phyloP scores from a whole-genome alignment of 2,329 filamentous ascomycete species.

The Exophiala lecanii-corni region DNA sequence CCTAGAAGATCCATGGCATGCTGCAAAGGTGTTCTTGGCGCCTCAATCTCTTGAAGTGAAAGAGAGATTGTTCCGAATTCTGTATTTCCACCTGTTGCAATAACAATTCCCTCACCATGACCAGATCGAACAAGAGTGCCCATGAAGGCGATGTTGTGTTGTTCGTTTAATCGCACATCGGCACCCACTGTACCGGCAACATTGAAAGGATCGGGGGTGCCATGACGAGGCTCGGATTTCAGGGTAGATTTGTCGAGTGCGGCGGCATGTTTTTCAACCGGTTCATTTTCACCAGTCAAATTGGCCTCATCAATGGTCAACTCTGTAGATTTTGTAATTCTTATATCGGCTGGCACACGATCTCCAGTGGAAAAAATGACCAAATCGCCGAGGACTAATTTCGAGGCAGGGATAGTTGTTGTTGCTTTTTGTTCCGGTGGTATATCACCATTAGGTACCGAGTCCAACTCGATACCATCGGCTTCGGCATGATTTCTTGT shows the following conservation, averaged over 20 bases:
- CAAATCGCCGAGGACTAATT: constrained; percentile 86
- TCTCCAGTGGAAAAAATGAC: constrained; percentile 94
- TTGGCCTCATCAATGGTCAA: constrained; percentile 96
- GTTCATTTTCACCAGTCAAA: constrained; percentile 92
- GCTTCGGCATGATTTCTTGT: constrained; percentile 26
- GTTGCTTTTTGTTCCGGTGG: constrained; percentile 65
- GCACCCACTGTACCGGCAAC: constrained; percentile 57
- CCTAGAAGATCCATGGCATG: constrained; percentile 96
- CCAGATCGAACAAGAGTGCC: constrained; percentile 92
- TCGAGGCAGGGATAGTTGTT: constrained; percentile 76
- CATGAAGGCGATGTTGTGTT: constrained; percentile 96
- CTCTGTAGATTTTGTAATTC: constrained; percentile 85
- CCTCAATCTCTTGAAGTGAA: constrained; percentile 90
- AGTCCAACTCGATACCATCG: constrained; percentile 47
- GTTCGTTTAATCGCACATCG: constrained; percentile 65
- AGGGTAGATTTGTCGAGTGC: constrained; percentile 41
- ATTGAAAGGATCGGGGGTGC: constrained; percentile 55
- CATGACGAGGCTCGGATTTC: constrained; percentile 38
- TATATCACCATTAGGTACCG: constrained; percentile 48
- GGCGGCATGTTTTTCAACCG: constrained; percentile 71
- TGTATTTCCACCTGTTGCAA: constrained; percentile 86
- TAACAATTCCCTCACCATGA: constrained; percentile 93
- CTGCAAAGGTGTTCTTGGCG: constrained; percentile 87
- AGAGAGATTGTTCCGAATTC: constrained; percentile 96
- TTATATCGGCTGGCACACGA: constrained; percentile 90